Evolutionary conservation across 2,329 filamentous ascomycete species (phyloP).

Genomic region (Beauveria varroae): DNA sequence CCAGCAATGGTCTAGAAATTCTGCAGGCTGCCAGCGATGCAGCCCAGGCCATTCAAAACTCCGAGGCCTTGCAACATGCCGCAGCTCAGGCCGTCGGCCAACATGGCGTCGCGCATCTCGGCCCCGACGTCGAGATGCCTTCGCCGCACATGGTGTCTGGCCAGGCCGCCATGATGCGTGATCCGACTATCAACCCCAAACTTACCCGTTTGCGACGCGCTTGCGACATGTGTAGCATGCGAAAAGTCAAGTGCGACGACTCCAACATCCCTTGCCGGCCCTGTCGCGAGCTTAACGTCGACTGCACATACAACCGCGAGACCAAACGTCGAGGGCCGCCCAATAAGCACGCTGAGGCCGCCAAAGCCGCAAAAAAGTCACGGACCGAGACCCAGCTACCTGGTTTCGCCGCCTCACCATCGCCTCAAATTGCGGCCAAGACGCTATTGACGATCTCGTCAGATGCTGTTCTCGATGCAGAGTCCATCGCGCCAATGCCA

Average conservation of each 20-base stretch:
- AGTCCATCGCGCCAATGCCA: conserved; percentile 63
- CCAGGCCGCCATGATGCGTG: conserved; percentile 20
- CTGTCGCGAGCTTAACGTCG: conserved; percentile 48
- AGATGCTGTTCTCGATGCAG: conserved; percentile 46
- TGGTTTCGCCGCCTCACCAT: conserved; percentile 26
- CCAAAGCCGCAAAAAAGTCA: conserved; percentile 43
- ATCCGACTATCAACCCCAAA: conserved; percentile 40
- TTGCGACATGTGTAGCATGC: conserved; percentile 55
- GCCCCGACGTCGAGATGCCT: conserved; percentile 15
- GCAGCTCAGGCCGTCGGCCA: conserved; percentile 29
- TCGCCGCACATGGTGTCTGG: conserved; percentile 19
- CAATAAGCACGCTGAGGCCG: conserved; percentile 51
- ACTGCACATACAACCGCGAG: conserved; percentile 49
- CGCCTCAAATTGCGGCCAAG: conserved; percentile 41
- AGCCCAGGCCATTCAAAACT: conserved; percentile 31
- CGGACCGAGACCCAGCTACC: conserved; percentile 26
- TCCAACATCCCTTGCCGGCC: conserved; percentile 48
- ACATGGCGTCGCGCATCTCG: conserved; percentile 16
- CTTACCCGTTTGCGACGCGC: conserved; percentile 49
- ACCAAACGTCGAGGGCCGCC: conserved; percentile 53
- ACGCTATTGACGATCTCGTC: conserved; percentile 38
- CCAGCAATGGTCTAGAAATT: conserved; percentile 38
- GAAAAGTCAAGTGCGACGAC: conserved; percentile 56
- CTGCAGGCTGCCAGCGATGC: conserved; percentile 39
- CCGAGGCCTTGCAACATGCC: conserved; percentile 32